These are phyloP conservation scores for Cystofilobasidium bisporidii DNA, from an alignment of 768 basidiomycete species.

Conservation along the genomic window DNA sequence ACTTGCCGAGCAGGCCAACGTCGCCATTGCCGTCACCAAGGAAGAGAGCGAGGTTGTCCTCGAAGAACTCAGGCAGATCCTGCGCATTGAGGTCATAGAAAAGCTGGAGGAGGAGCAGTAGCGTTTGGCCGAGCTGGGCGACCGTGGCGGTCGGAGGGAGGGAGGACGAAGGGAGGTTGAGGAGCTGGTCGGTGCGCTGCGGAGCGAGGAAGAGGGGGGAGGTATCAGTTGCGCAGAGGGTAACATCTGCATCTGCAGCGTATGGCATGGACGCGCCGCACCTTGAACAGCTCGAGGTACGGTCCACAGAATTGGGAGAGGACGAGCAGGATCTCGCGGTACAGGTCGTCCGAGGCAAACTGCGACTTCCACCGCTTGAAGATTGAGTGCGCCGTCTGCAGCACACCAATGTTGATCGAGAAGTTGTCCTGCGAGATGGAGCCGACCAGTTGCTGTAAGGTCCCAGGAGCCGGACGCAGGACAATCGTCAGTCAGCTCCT, in stretches of 20 bases:
- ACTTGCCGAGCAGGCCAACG: conserved; percentile 59
- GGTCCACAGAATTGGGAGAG: conserved; percentile 70
- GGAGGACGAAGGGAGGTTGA: conserved; percentile 37
- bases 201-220: background rate
- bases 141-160: conserved; percentile 40
- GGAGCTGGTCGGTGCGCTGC: conserved; percentile 43
- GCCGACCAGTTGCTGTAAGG: conserved; percentile 67
- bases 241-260: no score
- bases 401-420: conserved; percentile 74
- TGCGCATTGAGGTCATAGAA: conserved; percentile 92
- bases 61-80: conserved; percentile 86
- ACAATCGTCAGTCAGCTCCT: background rate
- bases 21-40: conserved; percentile 54
- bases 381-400: conserved; percentile 92
- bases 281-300: conserved; percentile 71
- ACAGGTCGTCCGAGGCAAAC: conserved; percentile 76
- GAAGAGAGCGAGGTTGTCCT: conserved; percentile 74
- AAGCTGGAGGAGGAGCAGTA: conserved; percentile 70
- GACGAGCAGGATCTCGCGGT: conserved; percentile 83
- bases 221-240: no score
- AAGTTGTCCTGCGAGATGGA: conserved; percentile 75
- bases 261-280: no score
- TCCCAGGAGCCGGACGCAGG: background rate
- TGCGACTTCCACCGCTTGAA: conserved; percentile 76
- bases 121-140: conserved; percentile 54